Percentiles rank a stretch among this genome's conserved stretches.
Conservation (phyloP, 163 green algal species). For the Prototheca wickerhamii region DNA sequence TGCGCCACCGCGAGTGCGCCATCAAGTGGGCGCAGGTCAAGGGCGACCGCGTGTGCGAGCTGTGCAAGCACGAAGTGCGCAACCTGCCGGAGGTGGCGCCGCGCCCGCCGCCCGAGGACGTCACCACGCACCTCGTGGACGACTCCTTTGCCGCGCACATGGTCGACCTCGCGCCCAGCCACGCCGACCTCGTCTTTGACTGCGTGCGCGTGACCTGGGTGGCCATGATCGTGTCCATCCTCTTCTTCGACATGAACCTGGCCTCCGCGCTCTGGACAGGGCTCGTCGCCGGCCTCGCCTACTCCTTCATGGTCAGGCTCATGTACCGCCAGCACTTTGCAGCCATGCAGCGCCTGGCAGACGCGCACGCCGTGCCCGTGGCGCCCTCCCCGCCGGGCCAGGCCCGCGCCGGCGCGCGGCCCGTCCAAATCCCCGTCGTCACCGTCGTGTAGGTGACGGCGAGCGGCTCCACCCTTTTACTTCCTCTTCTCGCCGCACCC, state of each 20-base stretch:
- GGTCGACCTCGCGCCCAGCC: slow-evolving; percentile 39
- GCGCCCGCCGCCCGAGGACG: slow-evolving; percentile 8
- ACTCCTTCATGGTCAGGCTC: slow-evolving; percentile 35
- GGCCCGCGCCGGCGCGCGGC: background rate
- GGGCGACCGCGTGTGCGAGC: slow-evolving; percentile 55
- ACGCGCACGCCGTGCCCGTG: slow-evolving; percentile 13
- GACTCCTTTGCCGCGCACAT: slow-evolving; percentile 7
- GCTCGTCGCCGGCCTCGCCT: slow-evolving; percentile 40
- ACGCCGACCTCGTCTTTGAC: slow-evolving; percentile 71
- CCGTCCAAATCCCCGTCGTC: background rate
- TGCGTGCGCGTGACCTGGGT: slow-evolving; percentile 74
- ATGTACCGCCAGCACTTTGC: slow-evolving; percentile 43
- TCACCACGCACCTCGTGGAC: slow-evolving; percentile 10
- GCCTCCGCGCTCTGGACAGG: slow-evolving; percentile 45
- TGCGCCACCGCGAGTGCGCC: slow-evolving; percentile 68
- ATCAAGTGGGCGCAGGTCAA: slow-evolving; percentile 78
- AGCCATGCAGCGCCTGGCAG: slow-evolving; percentile 24
- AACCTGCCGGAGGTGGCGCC: slow-evolving; percentile 64
- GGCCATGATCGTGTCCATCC: slow-evolving; percentile 66
- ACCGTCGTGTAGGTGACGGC: background rate
- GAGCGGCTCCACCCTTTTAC: background rate
- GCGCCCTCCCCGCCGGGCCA: background rate
- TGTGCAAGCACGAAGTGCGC: slow-evolving; percentile 59
- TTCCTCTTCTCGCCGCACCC: background rate
- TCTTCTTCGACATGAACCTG: slow-evolving; percentile 62